Percentiles rank a stretch among this genome's conserved stretches.
phyloP scores from a whole-genome alignment of 2,329 filamentous ascomycete genomes.

The Cordyceps pruinosa region DNA sequence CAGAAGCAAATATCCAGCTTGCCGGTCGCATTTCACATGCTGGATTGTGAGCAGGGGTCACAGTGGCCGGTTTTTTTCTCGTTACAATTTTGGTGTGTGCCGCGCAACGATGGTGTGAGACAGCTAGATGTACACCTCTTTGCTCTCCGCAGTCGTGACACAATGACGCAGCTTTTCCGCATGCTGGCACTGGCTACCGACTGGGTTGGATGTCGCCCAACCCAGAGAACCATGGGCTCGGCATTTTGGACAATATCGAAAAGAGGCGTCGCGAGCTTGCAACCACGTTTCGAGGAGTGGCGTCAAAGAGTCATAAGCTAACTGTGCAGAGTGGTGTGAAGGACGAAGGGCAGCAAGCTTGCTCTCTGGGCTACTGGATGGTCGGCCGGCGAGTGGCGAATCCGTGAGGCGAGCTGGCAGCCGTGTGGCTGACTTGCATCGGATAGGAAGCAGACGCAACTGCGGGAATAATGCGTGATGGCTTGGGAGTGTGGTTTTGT shows the following conservation, averaged over 20 bases:
- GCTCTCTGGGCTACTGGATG: background rate
- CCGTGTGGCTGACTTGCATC: background rate
- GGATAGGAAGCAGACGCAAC: background rate
- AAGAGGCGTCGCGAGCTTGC: background rate
- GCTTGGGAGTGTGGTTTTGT: background rate
- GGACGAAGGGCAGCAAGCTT: background rate
- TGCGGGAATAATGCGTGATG: background rate
- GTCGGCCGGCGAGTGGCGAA: background rate
- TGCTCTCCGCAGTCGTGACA: background rate
- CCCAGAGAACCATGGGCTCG: background rate
- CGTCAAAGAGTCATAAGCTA: constrained; percentile 1
- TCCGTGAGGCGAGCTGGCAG: background rate
- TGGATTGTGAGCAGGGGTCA: background rate
- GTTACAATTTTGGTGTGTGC: too few relatives aligned
- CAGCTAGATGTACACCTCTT: background rate
- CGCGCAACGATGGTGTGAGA: background rate
- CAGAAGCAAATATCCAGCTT: background rate
- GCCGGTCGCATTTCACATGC: constrained; percentile 4
- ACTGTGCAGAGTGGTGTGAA: background rate
- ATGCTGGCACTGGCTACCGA: background rate
- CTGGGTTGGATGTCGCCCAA: background rate
- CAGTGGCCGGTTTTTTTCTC: background rate
- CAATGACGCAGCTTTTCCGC: background rate
- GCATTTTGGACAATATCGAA: background rate
- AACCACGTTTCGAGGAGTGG: background rate